Evolutionary conservation across 2,329 filamentous ascomycete genomes (phyloP), one percentile per base, ranked within the genome.

Genomic region (Blastomyces parvus): DNA sequence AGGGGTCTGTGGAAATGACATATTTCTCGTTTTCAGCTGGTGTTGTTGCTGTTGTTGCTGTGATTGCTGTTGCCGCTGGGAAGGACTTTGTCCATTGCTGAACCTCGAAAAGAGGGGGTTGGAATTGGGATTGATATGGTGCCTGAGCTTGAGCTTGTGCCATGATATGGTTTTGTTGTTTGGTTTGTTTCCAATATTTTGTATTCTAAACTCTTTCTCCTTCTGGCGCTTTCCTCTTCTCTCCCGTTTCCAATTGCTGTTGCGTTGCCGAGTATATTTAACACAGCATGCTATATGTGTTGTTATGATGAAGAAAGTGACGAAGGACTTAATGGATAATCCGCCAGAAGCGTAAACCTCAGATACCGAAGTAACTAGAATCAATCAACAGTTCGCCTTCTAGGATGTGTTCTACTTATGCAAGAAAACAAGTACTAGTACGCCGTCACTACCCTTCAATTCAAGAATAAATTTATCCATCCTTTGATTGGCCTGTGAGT

Each of bases 1-100:
- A 70, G 38, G 80, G 81, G 69, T 88, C 82, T 46, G 84, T 87
- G 36, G 85, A 88, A 72, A 87, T 77, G 67, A 86, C 74, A 72
- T 84, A 87, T 63, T 80, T 78, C 66, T 81, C 79, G 27, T 44
- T 44, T 44, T 13, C 17, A 5, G 19, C 42, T 19, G 4, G 1
- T 44, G 17, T 19, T 44, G 61, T 27, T n/a, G 36, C 30, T 44
- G 53, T 52, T 11, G 27, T 13, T 46, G 58, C 22, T 59, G 27
- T 17, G 22, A 17, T 42, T 42, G n/a, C 22, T 2, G 36, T 19
- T 19, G 8, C 3, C 13, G 11, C 36, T 27, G 36, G 42, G 58
- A 59, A 59, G 17, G 19, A n/a, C 19, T 42, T 42, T 48, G 17
- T 48, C 58, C 58, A 59, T 59, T 59, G 17, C 40, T 50, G 42